phyloP scores from a whole-genome alignment of 805 yeast genomes.

The Yamadazyma kitorensis region DNA sequence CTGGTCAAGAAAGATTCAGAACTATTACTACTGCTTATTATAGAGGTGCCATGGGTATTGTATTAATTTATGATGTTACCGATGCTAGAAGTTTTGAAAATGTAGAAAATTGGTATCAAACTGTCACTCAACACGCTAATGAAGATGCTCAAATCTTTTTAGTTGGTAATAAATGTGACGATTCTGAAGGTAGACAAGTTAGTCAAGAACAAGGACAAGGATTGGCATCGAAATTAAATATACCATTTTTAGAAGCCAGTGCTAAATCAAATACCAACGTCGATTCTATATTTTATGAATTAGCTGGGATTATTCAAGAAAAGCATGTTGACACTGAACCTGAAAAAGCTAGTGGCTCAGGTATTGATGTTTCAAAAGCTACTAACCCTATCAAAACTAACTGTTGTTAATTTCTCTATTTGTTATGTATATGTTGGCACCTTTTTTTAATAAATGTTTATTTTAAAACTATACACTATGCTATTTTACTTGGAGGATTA shows the following conservation, averaged over 20 bases:
- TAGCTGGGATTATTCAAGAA: constrained; percentile 84
- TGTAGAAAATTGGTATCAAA: constrained; percentile 91
- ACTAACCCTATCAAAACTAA: constrained; percentile 25
- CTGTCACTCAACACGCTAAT: constrained; percentile 94
- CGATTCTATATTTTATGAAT: constrained; percentile 84
- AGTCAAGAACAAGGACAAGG: constrained; percentile 87
- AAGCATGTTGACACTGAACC: constrained; percentile 52
- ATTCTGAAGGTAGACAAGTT: constrained; percentile 82
- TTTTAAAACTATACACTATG: neutral
- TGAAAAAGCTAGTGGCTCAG: constrained; percentile 17
- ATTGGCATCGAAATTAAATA: constrained; percentile 79
- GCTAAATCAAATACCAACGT: constrained; percentile 94
- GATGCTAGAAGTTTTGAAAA: constrained; percentile 90
- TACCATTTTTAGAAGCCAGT: constrained; percentile 93
- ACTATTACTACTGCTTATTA: constrained; percentile 92
- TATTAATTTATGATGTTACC: constrained; percentile 79
- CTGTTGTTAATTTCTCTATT: constrained; percentile 32
- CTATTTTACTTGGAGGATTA: neutral
- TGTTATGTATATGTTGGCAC: neutral
- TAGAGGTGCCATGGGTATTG: constrained; percentile 87
- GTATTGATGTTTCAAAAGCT: constrained; percentile 39
- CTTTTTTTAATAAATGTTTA: constrained; percentile 5
- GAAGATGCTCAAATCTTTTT: constrained; percentile 92
- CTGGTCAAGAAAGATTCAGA: constrained; percentile 95
- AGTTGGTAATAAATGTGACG: constrained; percentile 96